phyloP scores from a whole-genome alignment of 805 yeast genomes.

The Cyberlindnera misumaiensis region DNA sequence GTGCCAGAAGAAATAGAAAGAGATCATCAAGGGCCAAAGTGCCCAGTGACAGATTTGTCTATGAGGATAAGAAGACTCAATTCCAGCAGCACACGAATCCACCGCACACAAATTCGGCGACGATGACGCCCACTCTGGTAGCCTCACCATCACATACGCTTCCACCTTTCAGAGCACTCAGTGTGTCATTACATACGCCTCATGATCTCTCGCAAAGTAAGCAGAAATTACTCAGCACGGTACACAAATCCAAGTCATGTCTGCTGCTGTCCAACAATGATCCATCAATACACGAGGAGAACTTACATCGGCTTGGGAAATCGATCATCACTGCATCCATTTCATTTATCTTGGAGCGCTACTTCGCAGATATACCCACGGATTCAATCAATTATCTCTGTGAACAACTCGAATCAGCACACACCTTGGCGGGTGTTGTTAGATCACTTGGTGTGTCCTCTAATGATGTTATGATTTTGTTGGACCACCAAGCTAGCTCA shows the following conservation, averaged over 20 bases:
- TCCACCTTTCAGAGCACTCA: constrained; percentile 8
- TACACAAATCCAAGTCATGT: constrained; percentile 61
- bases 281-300: constrained; percentile 28
- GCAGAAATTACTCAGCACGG: constrained; percentile 36
- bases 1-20: constrained; percentile 83
- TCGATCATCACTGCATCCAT: constrained; percentile 48
- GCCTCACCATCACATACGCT: constrained; percentile 8
- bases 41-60: constrained; percentile 16
- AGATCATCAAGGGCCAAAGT: constrained; percentile 35
- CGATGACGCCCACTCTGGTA: constrained; percentile 1
- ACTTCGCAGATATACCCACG: constrained; percentile 45
- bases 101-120: neutral
- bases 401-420: constrained; percentile 36
- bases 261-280: constrained; percentile 34
- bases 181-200: neutral
- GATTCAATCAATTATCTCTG: constrained; percentile 49
- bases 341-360: constrained; percentile 57
- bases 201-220: constrained; percentile 20
- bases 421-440: constrained; percentile 27
- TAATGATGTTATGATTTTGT: constrained; percentile 25
- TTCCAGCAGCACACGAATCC: neutral
- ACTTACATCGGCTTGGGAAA: constrained; percentile 52
- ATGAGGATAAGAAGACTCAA: constrained; percentile 4
- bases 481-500: constrained; percentile 46
- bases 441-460: constrained; percentile 33